Base-by-base conservation (phyloP, 345 rosid species). In the Excoecaria agallocha region DNA sequence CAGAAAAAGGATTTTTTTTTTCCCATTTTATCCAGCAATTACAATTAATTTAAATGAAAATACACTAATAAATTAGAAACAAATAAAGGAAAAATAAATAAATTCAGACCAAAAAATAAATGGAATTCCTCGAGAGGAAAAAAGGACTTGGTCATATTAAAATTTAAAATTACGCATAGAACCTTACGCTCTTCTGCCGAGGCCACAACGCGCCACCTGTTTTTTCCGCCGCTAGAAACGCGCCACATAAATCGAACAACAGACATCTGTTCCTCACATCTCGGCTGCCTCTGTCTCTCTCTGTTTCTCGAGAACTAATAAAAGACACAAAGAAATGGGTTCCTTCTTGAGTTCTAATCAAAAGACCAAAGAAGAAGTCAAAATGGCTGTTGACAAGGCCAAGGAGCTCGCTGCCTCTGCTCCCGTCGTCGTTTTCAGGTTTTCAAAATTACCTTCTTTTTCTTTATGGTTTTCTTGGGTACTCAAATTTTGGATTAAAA, bases 381-480 rank as follows among this genome's bases (percentile, higher is more conserved):
- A 87, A 50, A 71, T 76, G 76, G 90, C 84, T 46, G 62, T 81
- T 62, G 73, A 74, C 79, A 89, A 90, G 72, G 90, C 85, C 11
- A 84, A 87, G 79, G 89, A 85, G 78, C 80, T 89, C 67, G 87
- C 86, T 37, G 64, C 89, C 45, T 80, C 93, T 61, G 76, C 84
- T 59, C 93, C 93, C 0, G 93, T 86, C 41, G 87, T 90, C 37
- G 88, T 91, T 71, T 91, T 90, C 87, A 90, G 93, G 93, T 56
- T 64, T 71, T 17, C 57, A 11, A 45, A 64, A 3, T 22, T 16
- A 6, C 24, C 17, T 2, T 22, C n/a, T 13, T 22, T 37, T 55
- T 2, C 0, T 0, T 35, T 8, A 6, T 16, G 59, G 10, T 30
- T 46, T 45, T 20, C 10, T n/a, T 37, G 35, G 17, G 11, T 5